phyloP scores from a whole-genome alignment of 1,139 yeast species.

The Geotrichum australiense region DNA sequence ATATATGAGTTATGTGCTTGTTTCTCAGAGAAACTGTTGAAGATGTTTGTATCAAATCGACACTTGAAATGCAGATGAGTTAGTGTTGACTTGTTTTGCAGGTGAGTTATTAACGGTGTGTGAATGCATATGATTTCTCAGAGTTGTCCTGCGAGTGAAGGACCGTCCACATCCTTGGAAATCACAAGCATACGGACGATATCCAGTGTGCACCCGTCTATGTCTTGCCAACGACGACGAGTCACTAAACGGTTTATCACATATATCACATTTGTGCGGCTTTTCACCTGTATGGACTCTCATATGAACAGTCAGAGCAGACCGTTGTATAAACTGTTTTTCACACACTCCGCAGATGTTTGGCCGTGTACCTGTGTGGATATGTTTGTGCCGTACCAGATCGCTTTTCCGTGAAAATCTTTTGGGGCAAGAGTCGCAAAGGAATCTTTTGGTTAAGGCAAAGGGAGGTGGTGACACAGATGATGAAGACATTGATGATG shows the following conservation, averaged over 20 bases:
- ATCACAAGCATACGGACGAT: constrained; percentile 67
- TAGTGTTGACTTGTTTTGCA: background rate
- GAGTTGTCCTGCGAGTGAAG: constrained; percentile 60
- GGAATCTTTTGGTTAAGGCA: background rate
- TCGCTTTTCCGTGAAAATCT: constrained; percentile 57
- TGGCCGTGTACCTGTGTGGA: constrained; percentile 76
- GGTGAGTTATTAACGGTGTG: too few species aligned
- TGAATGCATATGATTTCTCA: constrained; percentile 29
- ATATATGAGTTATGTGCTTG: background rate
- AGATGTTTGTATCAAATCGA: too few species aligned
- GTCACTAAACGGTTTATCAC: constrained; percentile 35
- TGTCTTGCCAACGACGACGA: constrained; percentile 38
- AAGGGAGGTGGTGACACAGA: background rate
- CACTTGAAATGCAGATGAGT: background rate
- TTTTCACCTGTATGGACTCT: constrained; percentile 87
- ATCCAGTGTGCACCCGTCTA: constrained; percentile 35
- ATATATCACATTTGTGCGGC: constrained; percentile 34
- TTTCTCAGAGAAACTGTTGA: background rate
- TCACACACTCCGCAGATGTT: constrained; percentile 33
- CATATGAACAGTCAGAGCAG: constrained; percentile 62
- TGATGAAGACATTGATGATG: background rate
- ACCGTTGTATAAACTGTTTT: constrained; percentile 60
- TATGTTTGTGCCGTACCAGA: constrained; percentile 64
- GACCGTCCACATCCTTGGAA: constrained; percentile 60
- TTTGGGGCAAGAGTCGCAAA: constrained; percentile 22